These are phyloP conservation scores for Aspergillus sp. DNA, from an alignment of 2,329 filamentous ascomycete species.

Conservation along the genomic window DNA sequence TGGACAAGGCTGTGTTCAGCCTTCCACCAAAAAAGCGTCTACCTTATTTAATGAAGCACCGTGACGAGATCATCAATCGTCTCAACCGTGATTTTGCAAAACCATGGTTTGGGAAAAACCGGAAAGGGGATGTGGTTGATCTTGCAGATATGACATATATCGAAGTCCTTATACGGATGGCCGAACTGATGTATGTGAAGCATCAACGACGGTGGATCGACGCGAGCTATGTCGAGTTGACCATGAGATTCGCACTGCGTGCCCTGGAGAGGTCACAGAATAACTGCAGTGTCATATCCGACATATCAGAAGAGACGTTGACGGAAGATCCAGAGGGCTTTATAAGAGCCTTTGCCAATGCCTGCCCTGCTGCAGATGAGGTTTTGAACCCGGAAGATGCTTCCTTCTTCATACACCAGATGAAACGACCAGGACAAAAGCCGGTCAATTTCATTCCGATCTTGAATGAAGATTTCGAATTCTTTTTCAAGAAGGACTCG, in stretches of 20 bases:
- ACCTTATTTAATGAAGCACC: constrained; percentile 77
- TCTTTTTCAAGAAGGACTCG: constrained; percentile 99
- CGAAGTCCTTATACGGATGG: constrained; percentile 76
- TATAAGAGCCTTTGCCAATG: constrained; percentile 1
- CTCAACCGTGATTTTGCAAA: constrained; percentile 93
- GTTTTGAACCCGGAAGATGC: constrained; percentile 96
- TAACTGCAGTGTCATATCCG: constrained; percentile 68
- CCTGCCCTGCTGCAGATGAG: constrained; percentile 76
- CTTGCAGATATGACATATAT: constrained; percentile 92
- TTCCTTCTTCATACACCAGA: constrained; percentile 87
- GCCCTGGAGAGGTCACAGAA: constrained; percentile 69
- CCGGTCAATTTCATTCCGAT: constrained; percentile 89
- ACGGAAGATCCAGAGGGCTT: constrained; percentile 7
- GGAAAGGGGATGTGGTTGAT: constrained; percentile 71
- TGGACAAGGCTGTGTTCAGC: constrained; percentile 28
- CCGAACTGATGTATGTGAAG: constrained; percentile 82
- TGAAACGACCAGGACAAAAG: constrained; percentile 84
- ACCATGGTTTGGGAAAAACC: constrained; percentile 87
- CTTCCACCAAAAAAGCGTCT: constrained; percentile 45
- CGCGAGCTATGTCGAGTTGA: constrained; percentile 70
- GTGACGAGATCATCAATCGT: constrained; percentile 83
- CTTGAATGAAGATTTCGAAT: constrained; percentile 91
- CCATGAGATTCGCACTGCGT: constrained; percentile 88
- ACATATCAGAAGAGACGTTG: constrained; percentile 39
- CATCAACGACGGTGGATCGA: constrained; percentile 88